phyloP scores from a whole-genome alignment of 2,329 filamentous ascomycete species.

The Dactylellina haptotyla region DNA sequence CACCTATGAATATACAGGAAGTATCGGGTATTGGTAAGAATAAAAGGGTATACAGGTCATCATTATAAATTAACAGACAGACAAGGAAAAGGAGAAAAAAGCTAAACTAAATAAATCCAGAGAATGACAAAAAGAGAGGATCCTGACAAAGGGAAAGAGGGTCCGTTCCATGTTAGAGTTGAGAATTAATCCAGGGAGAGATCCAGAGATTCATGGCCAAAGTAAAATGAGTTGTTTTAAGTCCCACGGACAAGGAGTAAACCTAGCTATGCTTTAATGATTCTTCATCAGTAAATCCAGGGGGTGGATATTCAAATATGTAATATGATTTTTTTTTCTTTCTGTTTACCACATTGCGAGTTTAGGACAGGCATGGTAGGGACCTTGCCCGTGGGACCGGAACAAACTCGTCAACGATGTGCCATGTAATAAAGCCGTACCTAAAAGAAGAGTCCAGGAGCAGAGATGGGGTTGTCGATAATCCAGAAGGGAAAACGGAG shows the following conservation, averaged over 20 bases:
- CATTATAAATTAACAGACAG: neutral
- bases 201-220: neutral
- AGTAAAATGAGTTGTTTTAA: neutral
- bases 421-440: too few relatives aligned
- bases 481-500: neutral
- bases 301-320: neutral
- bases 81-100: neutral
- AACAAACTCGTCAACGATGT: slow-evolving; percentile 10
- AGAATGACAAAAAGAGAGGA: neutral
- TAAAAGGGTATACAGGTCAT: slow-evolving; percentile 5
- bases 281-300: neutral
- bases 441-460: neutral
- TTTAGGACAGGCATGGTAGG: neutral
- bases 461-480: neutral
- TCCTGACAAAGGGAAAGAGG: neutral
- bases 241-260: slow-evolving; percentile 17
- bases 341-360: neutral
- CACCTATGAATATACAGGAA: neutral
- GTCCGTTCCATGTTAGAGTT: neutral
- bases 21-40: slow-evolving; percentile 3
- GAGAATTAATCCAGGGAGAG: neutral
- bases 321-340: neutral
- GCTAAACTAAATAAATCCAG: neutral
- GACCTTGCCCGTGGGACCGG: slow-evolving; percentile 23
- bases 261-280: neutral